A percentile compares a stretch with the other conserved stretches of the same genome.
Evolutionary conservation across 306 rosid genomes (phyloP).

Genomic region (Argentina anserina): DNA sequence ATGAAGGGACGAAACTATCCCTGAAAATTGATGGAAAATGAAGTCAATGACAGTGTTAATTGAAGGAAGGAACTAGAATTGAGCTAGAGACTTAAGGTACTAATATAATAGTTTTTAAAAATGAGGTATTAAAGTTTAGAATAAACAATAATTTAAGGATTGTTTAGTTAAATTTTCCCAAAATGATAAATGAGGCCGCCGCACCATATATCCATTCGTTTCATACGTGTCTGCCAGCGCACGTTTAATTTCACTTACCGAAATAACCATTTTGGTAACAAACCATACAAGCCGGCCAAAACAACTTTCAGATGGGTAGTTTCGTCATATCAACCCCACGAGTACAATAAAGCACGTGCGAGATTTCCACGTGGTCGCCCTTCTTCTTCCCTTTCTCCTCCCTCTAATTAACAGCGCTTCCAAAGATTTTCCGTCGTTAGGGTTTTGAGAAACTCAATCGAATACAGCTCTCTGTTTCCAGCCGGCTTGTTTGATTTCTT

Average conservation of each 20-base stretch:
- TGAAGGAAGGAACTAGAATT: too few species aligned
- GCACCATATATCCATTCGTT: conserved; percentile 35
- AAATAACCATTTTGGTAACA: conserved; percentile 1
- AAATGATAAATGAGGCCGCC: too few species aligned
- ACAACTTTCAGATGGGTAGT: neutral
- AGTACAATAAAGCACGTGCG: neutral
- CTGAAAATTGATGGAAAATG: too few species aligned
- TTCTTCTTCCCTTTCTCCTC: neutral
- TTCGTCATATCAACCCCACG: neutral
- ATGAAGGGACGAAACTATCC: too few species aligned
- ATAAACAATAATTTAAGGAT: too few species aligned
- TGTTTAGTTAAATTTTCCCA: too few species aligned
- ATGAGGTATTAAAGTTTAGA: too few species aligned
- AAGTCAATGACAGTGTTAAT: too few species aligned
- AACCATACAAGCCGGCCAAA: neutral
- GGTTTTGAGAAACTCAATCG: conserved; percentile 41
- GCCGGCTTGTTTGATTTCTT: neutral
- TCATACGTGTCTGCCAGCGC: conserved; percentile 40
- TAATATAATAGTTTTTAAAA: too few species aligned
- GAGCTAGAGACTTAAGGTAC: too few species aligned
- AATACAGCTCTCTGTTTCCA: neutral
- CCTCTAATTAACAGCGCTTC: conserved; percentile 19
- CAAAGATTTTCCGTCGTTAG: conserved; percentile 21
- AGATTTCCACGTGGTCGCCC: conserved; percentile 35
- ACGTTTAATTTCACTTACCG: neutral